Conservation (phyloP, 768 basidiomycete species). For the Omphalotus guepiniiformis region DNA sequence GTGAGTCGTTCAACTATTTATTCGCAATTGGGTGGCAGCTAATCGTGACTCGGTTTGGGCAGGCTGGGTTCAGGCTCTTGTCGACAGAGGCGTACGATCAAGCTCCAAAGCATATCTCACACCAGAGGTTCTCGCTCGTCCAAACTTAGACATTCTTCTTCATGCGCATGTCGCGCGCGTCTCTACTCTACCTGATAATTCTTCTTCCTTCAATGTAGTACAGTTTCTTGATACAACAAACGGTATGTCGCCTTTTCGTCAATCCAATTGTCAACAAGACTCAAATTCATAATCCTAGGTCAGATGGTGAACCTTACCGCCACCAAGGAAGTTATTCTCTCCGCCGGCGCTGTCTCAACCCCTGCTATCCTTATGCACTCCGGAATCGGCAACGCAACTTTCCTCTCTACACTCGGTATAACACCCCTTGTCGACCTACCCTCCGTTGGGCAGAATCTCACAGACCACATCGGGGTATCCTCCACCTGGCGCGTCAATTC, state of each 20-base stretch:
- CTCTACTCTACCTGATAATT: conserved; percentile 12
- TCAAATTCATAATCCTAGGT: background rate
- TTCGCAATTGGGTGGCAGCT: background rate
- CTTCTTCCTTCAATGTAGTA: conserved; percentile 18
- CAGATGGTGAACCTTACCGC: conserved; percentile 17
- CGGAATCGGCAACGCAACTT: conserved; percentile 27
- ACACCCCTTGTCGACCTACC: conserved; percentile 22
- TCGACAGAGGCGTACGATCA: conserved; percentile 23
- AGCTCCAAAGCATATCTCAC: conserved; percentile 28
- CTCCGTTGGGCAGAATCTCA: conserved; percentile 27
- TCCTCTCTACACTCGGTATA: conserved; percentile 19
- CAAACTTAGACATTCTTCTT: conserved; percentile 27
- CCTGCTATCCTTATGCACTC: conserved; percentile 30
- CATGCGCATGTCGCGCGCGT: conserved; percentile 26
- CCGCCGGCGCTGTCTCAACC: conserved; percentile 32
- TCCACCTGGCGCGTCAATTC: conserved; percentile 23
- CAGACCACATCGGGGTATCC: conserved; percentile 26
- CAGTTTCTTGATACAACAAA: conserved; percentile 14
- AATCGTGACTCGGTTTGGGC: background rate
- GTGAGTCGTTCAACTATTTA: conserved; percentile 13
- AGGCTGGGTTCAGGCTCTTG: conserved; percentile 21
- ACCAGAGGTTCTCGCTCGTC: conserved; percentile 16
- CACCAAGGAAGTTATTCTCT: conserved; percentile 30
- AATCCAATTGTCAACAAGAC: background rate
- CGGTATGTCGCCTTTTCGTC: background rate